Evolutionary conservation across 257 asterid genomes (phyloP).

Genomic region (Nicotiana knightiana): DNA sequence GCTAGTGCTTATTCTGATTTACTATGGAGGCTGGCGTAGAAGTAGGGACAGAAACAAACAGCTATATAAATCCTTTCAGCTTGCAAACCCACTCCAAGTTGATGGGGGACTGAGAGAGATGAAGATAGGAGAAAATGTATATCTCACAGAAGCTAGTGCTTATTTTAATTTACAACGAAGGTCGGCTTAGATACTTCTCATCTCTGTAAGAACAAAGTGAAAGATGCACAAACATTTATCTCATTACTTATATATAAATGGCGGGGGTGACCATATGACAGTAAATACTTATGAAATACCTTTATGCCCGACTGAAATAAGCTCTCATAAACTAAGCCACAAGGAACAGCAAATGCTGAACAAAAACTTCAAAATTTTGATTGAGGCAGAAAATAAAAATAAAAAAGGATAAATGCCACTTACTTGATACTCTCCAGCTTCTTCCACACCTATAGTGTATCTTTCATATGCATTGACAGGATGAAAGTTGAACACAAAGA

Average conservation of each 20-base stretch:
- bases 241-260: not conserved
- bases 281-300: not conserved
- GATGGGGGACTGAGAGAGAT: not conserved
- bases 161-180: not conserved
- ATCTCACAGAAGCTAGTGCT: not conserved
- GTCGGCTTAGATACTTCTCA: not conserved
- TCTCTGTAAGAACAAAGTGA: not conserved
- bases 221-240: not conserved
- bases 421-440: constrained; percentile 98
- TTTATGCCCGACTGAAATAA: not conserved
- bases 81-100: not conserved
- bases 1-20: not conserved
- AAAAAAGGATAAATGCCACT: constrained; percentile 29
- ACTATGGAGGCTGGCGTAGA: not conserved
- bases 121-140: not conserved
- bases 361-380: constrained; percentile 3
- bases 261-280: not conserved
- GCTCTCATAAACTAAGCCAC: not conserved
- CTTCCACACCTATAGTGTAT: constrained; percentile 81
- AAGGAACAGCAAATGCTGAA: not conserved
- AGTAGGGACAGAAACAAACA: not conserved
- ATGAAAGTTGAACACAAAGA: constrained; percentile 81
- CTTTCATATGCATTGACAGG: constrained; percentile 61
- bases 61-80: not conserved
- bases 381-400: not conserved